Evolutionary conservation across 257 asterid species (phyloP).

Genomic region (Scutellaria baicalensis): DNA sequence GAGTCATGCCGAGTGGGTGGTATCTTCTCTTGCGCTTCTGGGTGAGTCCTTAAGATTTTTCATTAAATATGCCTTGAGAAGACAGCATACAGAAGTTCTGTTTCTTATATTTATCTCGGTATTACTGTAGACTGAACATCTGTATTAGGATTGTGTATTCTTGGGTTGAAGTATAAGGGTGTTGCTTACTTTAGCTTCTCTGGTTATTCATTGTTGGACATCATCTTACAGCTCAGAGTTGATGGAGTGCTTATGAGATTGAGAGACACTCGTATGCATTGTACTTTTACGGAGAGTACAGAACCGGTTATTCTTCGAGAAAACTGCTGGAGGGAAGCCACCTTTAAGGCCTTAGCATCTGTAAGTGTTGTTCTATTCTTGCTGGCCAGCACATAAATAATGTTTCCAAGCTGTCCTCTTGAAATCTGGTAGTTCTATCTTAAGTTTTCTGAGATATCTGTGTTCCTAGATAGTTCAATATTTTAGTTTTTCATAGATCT

Average conservation of each 20-base stretch:
- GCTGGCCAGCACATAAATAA: background rate
- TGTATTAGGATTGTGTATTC: background rate
- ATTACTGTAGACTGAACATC: background rate
- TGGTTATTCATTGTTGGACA: constrained; percentile 14
- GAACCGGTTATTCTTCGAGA: constrained; percentile 74
- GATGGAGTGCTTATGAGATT: constrained; percentile 97
- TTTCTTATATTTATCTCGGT: background rate
- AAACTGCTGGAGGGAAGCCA: constrained; percentile 89
- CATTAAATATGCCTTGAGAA: constrained; percentile 3
- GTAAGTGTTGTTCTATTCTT: constrained; percentile 32
- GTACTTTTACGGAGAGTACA: constrained; percentile 42
- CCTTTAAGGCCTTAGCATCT: constrained; percentile 56
- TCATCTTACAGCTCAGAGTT: constrained; percentile 79
- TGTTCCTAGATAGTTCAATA: background rate
- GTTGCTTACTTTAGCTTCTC: constrained; percentile 5
- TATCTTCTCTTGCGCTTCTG: constrained; percentile 92
- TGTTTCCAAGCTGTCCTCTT: constrained; percentile 3
- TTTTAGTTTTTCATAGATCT: constrained; percentile 8
- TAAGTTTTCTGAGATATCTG: background rate
- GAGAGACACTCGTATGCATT: constrained; percentile 96
- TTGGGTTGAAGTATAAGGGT: background rate
- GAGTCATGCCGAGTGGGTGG: constrained; percentile 99
- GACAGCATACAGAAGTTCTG: background rate
- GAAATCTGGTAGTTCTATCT: background rate
- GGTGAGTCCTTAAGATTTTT: constrained; percentile 51